These are phyloP conservation scores for Rhodotorula sp. DNA, from an alignment of 1,284 basidiomycete genomes.

Conservation along the genomic window DNA sequence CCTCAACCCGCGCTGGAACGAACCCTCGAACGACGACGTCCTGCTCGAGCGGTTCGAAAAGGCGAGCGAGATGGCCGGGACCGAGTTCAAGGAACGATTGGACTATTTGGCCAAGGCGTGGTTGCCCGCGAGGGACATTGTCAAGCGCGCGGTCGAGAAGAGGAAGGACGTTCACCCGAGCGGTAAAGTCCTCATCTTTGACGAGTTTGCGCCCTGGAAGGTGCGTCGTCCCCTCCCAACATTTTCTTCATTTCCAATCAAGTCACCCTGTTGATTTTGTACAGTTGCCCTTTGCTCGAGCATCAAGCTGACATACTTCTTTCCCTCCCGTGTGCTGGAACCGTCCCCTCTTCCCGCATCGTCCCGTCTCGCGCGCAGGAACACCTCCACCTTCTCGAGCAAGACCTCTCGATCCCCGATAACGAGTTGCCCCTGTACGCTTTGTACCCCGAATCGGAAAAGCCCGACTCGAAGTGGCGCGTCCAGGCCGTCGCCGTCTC, in stretches of 20 bases:
- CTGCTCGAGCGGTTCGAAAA: conserved; percentile 78
- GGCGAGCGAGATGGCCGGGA: conserved; percentile 78
- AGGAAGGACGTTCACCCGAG: conserved; percentile 65
- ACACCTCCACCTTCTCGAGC: conserved; percentile 85
- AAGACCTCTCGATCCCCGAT: conserved; percentile 54
- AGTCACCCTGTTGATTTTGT: too few relatives aligned
- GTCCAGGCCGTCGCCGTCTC: conserved; percentile 85
- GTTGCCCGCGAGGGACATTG: conserved; percentile 86
- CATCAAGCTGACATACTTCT: too few relatives aligned
- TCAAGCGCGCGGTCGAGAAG: conserved; percentile 63
- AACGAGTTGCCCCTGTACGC: conserved; percentile 71
- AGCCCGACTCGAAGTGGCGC: conserved; percentile 75
- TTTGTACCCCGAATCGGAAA: conserved; percentile 75
- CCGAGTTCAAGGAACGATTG: conserved; percentile 78
- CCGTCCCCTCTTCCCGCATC: not conserved
- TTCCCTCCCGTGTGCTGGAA: too few relatives aligned
- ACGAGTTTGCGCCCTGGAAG: conserved; percentile 84
- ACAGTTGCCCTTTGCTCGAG: too few relatives aligned
- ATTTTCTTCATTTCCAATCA: not conserved
- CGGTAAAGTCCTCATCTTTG: conserved; percentile 77
- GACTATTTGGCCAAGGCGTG: conserved; percentile 83
- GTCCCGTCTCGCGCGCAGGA: conserved; percentile 60
- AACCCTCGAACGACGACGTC: conserved; percentile 60
- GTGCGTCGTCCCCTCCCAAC: conserved; percentile 51
- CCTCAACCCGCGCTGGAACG: conserved; percentile 91